Percentiles rank a stretch among this genome's conserved stretches.
These are phyloP conservation scores for Cystofilobasidium capitatum DNA, from an alignment of 768 basidiomycete genomes.

Conservation along the genomic window DNA sequence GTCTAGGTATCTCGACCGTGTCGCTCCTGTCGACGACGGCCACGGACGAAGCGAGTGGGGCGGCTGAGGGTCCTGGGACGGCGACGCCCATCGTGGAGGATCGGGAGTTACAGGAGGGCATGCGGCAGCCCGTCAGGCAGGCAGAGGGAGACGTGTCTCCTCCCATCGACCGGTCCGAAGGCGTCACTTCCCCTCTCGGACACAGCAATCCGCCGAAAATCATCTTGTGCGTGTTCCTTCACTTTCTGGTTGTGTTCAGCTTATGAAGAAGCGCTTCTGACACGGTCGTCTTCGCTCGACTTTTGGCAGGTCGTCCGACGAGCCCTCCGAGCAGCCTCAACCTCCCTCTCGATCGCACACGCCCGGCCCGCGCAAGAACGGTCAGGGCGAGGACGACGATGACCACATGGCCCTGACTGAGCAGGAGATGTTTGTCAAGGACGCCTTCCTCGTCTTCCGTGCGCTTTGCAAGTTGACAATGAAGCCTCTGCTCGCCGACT, in stretches of 20 bases:
- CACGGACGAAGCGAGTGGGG: constrained; percentile 9
- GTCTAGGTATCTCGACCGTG: not conserved
- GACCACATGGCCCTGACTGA: constrained; percentile 40
- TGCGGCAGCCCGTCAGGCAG: constrained; percentile 5
- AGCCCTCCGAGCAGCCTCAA: not conserved
- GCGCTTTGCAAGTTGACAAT: constrained; percentile 95
- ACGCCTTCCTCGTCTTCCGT: constrained; percentile 94
- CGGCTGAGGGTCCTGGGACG: constrained; percentile 13
- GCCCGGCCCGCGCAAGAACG: constrained; percentile 23
- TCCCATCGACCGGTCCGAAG: not conserved
- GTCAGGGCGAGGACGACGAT: constrained; percentile 8
- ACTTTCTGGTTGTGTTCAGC: not conserved
- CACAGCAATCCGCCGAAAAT: constrained; percentile 13
- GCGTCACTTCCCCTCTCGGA: not conserved
- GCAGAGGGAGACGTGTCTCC: constrained; percentile 25
- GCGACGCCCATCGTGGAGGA: constrained; percentile 26
- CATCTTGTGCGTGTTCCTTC: constrained; percentile 10
- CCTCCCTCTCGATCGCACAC: not conserved
- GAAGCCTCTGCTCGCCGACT: constrained; percentile 90
- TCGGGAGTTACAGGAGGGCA: constrained; percentile 26
- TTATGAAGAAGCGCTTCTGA: too few species aligned
- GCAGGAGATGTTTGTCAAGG: constrained; percentile 90
- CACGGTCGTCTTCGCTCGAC: not conserved
- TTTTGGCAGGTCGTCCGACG: not conserved
- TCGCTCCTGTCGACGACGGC: constrained; percentile 2